Conservation (phyloP, 1,139 yeast genomes). For the Diutina sp. region DNA sequence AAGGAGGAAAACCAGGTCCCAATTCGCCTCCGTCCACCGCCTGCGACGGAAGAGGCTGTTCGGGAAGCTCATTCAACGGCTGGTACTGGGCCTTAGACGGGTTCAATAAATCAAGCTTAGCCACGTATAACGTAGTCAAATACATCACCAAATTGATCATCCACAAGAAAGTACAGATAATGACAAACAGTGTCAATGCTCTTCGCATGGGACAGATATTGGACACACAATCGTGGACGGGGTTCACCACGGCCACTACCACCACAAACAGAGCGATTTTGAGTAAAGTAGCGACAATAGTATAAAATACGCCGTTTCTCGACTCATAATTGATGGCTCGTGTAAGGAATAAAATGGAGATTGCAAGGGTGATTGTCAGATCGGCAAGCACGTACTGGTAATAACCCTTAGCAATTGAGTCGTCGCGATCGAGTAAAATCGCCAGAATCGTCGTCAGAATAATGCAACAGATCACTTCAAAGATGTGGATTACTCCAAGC, state of each 20-base stretch:
- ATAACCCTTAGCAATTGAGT: conserved; percentile 11
- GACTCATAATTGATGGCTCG: conserved; percentile 25
- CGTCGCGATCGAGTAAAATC: conserved; percentile 15
- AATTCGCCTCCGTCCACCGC: neutral
- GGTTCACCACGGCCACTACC: conserved; percentile 15
- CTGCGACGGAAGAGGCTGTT: neutral
- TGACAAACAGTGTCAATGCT: conserved; percentile 26
- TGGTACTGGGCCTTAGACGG: neutral
- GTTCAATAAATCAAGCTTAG: conserved; percentile 12
- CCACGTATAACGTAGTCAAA: conserved; percentile 28
- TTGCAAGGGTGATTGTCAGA: conserved; percentile 20
- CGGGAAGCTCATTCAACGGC: neutral
- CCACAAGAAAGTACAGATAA: conserved; percentile 30
- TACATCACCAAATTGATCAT: conserved; percentile 25
- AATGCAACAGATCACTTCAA: conserved; percentile 23
- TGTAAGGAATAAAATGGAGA: conserved; percentile 22
- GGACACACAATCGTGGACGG: conserved; percentile 12
- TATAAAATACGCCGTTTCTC: conserved; percentile 31
- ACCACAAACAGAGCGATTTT: conserved; percentile 22
- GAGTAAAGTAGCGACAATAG: conserved; percentile 20
- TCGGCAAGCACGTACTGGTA: conserved; percentile 29
- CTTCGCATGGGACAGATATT: conserved; percentile 20
- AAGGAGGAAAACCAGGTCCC: too few relatives aligned
- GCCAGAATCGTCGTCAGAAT: conserved; percentile 20
- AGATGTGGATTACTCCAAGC: conserved; percentile 19